Conservation (phyloP, 2,329 filamentous ascomycete species). For the Ambrosiella cleistominuta region DNA sequence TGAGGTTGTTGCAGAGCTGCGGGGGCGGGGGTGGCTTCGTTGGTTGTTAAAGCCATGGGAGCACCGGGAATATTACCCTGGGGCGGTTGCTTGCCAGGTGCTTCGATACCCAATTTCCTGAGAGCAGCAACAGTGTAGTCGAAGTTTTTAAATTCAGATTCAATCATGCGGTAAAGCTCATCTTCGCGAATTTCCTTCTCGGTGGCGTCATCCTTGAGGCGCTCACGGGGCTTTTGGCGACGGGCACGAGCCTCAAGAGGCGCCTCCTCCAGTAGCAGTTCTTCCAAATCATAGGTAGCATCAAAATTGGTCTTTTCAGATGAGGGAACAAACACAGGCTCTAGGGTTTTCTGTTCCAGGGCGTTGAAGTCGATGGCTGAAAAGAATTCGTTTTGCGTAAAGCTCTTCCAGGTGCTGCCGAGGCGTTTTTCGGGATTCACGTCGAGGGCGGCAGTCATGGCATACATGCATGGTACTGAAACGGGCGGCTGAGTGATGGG, state of each 20-base stretch:
- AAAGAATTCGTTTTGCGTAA: constrained; percentile 82
- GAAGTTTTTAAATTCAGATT: constrained; percentile 83
- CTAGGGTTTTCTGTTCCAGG: constrained; percentile 70
- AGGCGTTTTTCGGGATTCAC: constrained; percentile 65
- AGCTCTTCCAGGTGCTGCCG: constrained; percentile 72
- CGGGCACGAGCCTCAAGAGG: constrained; percentile 82
- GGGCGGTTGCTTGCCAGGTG: background rate
- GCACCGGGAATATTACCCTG: background rate
- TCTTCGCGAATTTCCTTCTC: constrained; percentile 90
- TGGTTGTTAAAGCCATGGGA: constrained; percentile 29
- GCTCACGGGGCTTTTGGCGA: constrained; percentile 82
- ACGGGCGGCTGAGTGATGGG: constrained; percentile 88
- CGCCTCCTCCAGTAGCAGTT: constrained; percentile 82
- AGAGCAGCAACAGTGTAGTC: constrained; percentile 74
- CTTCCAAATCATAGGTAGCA: constrained; percentile 92
- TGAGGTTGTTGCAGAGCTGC: constrained; percentile 12
- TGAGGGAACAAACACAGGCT: constrained; percentile 81
- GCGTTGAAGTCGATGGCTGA: constrained; percentile 65
- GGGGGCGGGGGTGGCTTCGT: constrained; percentile 28
- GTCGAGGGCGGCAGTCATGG: constrained; percentile 69
- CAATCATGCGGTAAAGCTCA: constrained; percentile 84
- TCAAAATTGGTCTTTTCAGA: constrained; percentile 99
- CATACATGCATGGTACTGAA: constrained; percentile 71
- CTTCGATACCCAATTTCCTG: constrained; percentile 10
- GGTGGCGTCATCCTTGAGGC: constrained; percentile 83